Conservation (phyloP, 257 asterid species). For the Nicotiana undulata region DNA sequence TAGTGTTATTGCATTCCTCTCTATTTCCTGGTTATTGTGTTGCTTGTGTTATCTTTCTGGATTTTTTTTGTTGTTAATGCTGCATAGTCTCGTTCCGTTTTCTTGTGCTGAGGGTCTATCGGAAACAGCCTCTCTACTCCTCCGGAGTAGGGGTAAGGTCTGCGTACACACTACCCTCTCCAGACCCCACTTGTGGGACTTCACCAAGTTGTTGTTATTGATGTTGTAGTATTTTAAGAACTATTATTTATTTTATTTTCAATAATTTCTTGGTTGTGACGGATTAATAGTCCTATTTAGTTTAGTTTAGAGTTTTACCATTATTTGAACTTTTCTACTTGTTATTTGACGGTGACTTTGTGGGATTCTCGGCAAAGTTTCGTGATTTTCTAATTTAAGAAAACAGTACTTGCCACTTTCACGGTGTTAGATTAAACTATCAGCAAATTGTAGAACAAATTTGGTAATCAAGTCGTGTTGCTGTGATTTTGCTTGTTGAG, state of each 20-base stretch:
- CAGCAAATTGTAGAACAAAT: neutral
- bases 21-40: no score
- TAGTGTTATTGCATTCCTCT: no score
- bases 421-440: neutral
- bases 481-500: neutral
- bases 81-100: no score
- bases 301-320: neutral
- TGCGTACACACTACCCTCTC: no score
- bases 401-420: neutral
- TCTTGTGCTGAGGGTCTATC: no score
- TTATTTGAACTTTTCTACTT: neutral
- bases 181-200: no score
- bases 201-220: no score
- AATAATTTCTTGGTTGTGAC: neutral
- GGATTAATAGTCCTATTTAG: neutral
- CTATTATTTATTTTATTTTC: neutral
- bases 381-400: neutral
- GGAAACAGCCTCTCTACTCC: no score
- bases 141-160: no score
- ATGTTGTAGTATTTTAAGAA: neutral
- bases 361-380: neutral
- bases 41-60: no score
- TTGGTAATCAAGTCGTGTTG: neutral
- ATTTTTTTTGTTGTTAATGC: no score
- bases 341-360: neutral